Base-by-base conservation (phyloP, 345 rosid species). In the Nephelium lappaceum region DNA sequence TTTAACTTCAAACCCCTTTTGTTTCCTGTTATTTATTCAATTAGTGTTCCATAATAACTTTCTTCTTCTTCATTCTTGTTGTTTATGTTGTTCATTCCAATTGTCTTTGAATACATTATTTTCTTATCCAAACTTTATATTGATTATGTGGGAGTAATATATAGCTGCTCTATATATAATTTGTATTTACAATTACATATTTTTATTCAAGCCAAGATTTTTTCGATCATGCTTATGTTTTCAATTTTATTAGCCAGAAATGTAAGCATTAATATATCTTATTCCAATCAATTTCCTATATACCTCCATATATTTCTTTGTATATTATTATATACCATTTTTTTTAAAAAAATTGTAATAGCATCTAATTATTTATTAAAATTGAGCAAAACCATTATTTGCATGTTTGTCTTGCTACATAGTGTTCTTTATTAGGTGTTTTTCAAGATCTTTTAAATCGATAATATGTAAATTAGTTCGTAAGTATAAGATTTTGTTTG, bases 401-500 rank as follows among this genome's bases (percentile, higher is more conserved):
- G 51, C 25, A 45, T 43, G 69, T 15, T 63, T 16, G 19, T 27
- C 21, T 45, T 47, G 77, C 51, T 38, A 61, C 67, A 61, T 45
- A 38, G n/a, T 6, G 21, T 12, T n/a, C 7, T 72, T 38, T 19
- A 36, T 11, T n/a, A 27, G 2, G 51, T 36, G 57, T 27, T 62
- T 62, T 4, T 24, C 0, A 23, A 24, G 42, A 10, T 62, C n/a
- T 18, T 66, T 74, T 23, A 74, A 25, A 39, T 62, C 41, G 5
- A 60, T 19, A 60, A 60, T 19, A 60, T 27, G 25, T 11, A 67
- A 25, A 47, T 38, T 51, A 42, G 24, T 51, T 76, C 51, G 65
- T 36, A 51, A 8, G 53, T 76, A 51, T 72, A 76, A 76, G 65
- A 65, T 76, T 76, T 57, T 21, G 68, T 24, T 24, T 21, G 14